A percentile compares a stretch with the other conserved stretches of the same genome.
These are phyloP conservation scores for Chrysoporthe deuterocubensis DNA, from an alignment of 2,329 filamentous ascomycete species.

Conservation along the genomic window DNA sequence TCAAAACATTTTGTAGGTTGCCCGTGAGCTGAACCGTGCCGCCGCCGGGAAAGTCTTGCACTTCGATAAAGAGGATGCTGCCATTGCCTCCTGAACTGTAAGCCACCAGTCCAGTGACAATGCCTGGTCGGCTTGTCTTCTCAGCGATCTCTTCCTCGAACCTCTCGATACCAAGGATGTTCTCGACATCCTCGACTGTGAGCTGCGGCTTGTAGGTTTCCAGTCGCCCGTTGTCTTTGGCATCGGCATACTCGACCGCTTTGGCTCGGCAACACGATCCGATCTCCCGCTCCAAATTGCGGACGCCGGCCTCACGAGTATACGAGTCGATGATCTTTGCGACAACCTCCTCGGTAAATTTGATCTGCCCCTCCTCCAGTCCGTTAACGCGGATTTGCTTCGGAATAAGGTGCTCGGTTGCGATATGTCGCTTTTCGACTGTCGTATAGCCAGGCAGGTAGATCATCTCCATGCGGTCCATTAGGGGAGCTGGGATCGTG, in stretches of 20 bases:
- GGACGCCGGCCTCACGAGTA: slow-evolving; percentile 93
- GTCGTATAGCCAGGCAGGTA: slow-evolving; percentile 94
- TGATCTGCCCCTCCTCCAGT: slow-evolving; percentile 73
- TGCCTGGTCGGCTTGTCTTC: slow-evolving; percentile 79
- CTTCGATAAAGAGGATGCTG: slow-evolving; percentile 97
- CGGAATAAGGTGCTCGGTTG: slow-evolving; percentile 88
- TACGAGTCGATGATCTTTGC: slow-evolving; percentile 96
- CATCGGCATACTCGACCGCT: slow-evolving; percentile 92
- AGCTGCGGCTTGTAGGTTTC: slow-evolving; percentile 75
- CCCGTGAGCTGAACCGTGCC: slow-evolving; percentile 94
- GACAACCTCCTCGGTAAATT: slow-evolving; percentile 80
- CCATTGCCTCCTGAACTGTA: slow-evolving; percentile 93
- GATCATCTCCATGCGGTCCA: slow-evolving; percentile 98
- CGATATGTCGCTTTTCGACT: slow-evolving; percentile 95
- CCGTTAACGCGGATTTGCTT: slow-evolving; percentile 95
- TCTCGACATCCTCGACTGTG: slow-evolving; percentile 79
- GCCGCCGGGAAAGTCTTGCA: slow-evolving; percentile 93
- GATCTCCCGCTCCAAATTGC: slow-evolving; percentile 94
- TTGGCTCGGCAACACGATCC: slow-evolving; percentile 93
- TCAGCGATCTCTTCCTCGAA: slow-evolving; percentile 97
- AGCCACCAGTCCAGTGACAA: slow-evolving; percentile 94
- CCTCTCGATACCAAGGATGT: slow-evolving; percentile 88
- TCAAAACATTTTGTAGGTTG: slow-evolving; percentile 94
- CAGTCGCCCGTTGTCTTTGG: slow-evolving; percentile 72
- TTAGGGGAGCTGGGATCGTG: slow-evolving; percentile 88